Evolutionary conservation across 768 basidiomycete genomes (phyloP).

Genomic region (Trametes sanguinea): DNA sequence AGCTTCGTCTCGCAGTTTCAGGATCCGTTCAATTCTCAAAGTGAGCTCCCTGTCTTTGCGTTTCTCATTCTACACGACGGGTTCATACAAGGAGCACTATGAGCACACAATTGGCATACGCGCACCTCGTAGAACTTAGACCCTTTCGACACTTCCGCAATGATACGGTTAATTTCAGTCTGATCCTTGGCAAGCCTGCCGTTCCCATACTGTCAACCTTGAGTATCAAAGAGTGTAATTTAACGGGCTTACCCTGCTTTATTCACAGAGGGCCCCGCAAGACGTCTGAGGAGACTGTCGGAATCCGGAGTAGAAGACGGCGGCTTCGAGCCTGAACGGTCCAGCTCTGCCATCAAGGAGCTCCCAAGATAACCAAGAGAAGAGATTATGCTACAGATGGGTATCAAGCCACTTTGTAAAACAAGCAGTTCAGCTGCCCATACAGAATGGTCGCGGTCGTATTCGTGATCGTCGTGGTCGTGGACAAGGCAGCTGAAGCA

Average conservation of each 20-base stretch:
- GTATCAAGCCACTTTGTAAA: too few species aligned
- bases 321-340: background rate
- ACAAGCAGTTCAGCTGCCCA: too few species aligned
- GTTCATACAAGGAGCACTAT: background rate
- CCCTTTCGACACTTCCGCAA: conserved; percentile 89
- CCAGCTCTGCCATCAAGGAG: too few species aligned
- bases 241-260: conserved; percentile 74
- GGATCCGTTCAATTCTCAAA: conserved; percentile 67
- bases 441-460: background rate
- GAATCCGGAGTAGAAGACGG: conserved; percentile 57
- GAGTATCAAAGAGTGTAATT: background rate
- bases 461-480: background rate
- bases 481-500: too few species aligned
- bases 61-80: conserved; percentile 71
- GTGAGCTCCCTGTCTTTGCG: conserved; percentile 86
- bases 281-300: conserved; percentile 70
- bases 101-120: background rate
- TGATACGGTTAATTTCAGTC: conserved; percentile 82
- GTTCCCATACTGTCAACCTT: background rate
- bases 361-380: too few species aligned
- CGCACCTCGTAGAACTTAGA: conserved; percentile 86
- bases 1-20: conserved; percentile 63
- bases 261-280: conserved; percentile 86
- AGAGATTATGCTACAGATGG: too few species aligned
- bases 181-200: conserved; percentile 71